phyloP scores from a whole-genome alignment of 306 rosid genomes.

The Senna siamea region DNA sequence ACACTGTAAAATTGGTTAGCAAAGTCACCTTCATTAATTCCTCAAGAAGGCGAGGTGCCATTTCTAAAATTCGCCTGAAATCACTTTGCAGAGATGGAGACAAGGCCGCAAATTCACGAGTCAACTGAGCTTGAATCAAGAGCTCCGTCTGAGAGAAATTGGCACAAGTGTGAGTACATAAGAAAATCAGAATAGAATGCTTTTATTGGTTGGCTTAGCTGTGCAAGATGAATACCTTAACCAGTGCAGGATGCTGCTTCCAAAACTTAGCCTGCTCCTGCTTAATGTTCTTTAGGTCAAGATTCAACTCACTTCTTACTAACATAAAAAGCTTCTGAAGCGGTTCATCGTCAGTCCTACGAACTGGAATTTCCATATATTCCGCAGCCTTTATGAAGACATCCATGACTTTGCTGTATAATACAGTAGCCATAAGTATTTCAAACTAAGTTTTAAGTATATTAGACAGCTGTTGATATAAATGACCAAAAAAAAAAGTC shows the following conservation, averaged over 20 bases:
- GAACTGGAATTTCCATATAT: slow-evolving; percentile 94
- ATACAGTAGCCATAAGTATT: slow-evolving; percentile 19
- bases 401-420: slow-evolving; percentile 96
- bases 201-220: slow-evolving; percentile 18
- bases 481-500: not conserved
- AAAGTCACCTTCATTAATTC: slow-evolving; percentile 91
- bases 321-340: slow-evolving; percentile 94
- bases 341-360: slow-evolving; percentile 91
- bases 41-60: slow-evolving; percentile 97
- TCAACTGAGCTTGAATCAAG: slow-evolving; percentile 94
- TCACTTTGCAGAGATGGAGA: slow-evolving; percentile 81
- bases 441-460: slow-evolving; percentile 3
- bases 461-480: slow-evolving; percentile 10
- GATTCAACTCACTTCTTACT: slow-evolving; percentile 96
- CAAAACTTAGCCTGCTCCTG: slow-evolving; percentile 99
- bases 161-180: slow-evolving; percentile 38
- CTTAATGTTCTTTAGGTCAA: slow-evolving; percentile 97
- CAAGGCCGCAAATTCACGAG: slow-evolving; percentile 71
- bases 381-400: slow-evolving; percentile 97
- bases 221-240: slow-evolving; percentile 65
- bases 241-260: slow-evolving; percentile 98
- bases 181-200: slow-evolving; percentile 35
- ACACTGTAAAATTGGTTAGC: slow-evolving; percentile 35
- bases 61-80: slow-evolving; percentile 84
- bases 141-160: slow-evolving; percentile 78